These are phyloP conservation scores for Quercus robur DNA, from an alignment of 306 rosid species.

Conservation along the genomic window DNA sequence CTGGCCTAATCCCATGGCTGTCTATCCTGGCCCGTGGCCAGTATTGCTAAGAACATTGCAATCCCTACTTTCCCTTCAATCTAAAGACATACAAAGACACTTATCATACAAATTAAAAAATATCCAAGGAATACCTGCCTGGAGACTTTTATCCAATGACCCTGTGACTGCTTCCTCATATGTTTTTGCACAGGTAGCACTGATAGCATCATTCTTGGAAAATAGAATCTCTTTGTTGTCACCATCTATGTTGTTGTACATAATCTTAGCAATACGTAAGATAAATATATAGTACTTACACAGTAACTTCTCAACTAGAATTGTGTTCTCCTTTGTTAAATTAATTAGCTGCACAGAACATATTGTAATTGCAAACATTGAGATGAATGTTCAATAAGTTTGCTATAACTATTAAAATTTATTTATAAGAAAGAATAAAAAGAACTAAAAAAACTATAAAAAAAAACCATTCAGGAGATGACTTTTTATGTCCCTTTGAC, in stretches of 20 bases:
- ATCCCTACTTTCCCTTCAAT: background rate
- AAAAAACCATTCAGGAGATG: conserved; percentile 2
- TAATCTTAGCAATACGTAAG: conserved; percentile 25
- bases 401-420: background rate
- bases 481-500: too few species aligned
- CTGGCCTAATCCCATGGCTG: background rate
- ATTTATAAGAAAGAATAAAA: background rate
- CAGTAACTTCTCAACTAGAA: conserved; percentile 33
- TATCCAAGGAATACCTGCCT: conserved; percentile 67
- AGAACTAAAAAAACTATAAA: background rate
- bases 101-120: conserved; percentile 2
- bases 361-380: background rate
- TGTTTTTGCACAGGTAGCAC: conserved; percentile 42
- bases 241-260: conserved; percentile 30
- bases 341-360: conserved; percentile 54
- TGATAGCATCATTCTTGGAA: background rate
- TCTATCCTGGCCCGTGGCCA: background rate
- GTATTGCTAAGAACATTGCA: background rate
- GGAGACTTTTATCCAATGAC: conserved; percentile 37
- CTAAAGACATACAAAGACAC: background rate
- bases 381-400: background rate
- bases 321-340: conserved; percentile 53
- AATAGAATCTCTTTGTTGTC: too few species aligned
- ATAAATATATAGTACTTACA: too few species aligned
- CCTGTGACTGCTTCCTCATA: conserved; percentile 37